Base-by-base conservation (phyloP, 2,329 filamentous ascomycete species). In the Coniosporium tulheliwenetii region DNA sequence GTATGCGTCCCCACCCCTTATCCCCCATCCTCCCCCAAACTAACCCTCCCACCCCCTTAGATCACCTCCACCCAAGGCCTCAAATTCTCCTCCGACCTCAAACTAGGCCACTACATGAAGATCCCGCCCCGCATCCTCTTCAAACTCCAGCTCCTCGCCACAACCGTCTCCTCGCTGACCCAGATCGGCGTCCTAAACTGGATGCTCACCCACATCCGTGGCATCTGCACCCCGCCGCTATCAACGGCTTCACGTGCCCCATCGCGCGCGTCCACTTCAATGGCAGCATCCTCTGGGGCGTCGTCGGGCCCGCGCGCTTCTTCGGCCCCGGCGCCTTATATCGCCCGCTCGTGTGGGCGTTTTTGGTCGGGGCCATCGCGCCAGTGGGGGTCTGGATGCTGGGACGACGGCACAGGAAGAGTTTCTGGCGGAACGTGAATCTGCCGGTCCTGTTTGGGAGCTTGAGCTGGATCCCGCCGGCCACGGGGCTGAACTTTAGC, bases 191-290 rank as follows among this genome's bases (percentile, higher is more conserved):
- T 91, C 1, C 71, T 93, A 31, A 93, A 93, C 61, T 93, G 85
- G 85, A 91, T 91, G 80, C 85, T 93, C 49, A 63, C 62, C 46
- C 77, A 85, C 53, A 80, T 93, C 35, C 75, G 74, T 0, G 76
- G 77, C 2, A 77, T 93, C 40, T 93, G 85, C 62, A 89, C 83
- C 0, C 81, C 0, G 61, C 80, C 38, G 85, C 85, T n/a, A 73
- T 87, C 55, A 87, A 86, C 51, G 83, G 84, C 9, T 93, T 93
- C 62, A 87, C 81, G 12, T 93, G 85, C 49, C 85, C 85, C 12
- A 81, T 91, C 42, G 85, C 85, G 1, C 74, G 83, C 10, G 85
- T 93, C 1, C 85, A 93, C 59, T 93, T 93, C 68, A 91, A 91
- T 59, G 85, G 85, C 40, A 85, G 79, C 41, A 87, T 93, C 42